Evolutionary conservation across 345 rosid genomes (phyloP).

Genomic region (Corchorus olitorius): DNA sequence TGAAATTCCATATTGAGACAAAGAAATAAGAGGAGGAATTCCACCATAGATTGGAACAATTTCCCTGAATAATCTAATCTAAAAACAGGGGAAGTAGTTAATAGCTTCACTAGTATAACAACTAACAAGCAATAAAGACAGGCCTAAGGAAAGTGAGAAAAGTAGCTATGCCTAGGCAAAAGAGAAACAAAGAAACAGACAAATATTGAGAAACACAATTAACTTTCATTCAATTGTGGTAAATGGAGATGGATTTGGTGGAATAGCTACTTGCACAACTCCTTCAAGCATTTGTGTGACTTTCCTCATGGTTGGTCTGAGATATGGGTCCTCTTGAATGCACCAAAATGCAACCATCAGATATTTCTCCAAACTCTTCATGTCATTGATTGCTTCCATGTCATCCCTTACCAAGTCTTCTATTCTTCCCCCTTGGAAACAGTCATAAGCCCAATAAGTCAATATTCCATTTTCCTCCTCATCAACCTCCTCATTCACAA

Average conservation of each 20-base stretch:
- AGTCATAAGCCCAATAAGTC: slow-evolving; percentile 52
- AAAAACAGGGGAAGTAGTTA: too few relatives aligned
- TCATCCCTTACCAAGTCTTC: slow-evolving; percentile 34
- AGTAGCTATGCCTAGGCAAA: neutral
- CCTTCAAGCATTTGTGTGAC: slow-evolving; percentile 46
- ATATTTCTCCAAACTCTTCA: slow-evolving; percentile 37
- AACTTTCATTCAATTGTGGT: neutral
- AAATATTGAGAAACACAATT: too few relatives aligned
- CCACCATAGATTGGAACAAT: too few relatives aligned
- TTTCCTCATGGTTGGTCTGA: slow-evolving; percentile 51
- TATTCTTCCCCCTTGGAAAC: slow-evolving; percentile 32
- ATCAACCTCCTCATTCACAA: slow-evolving; percentile 3
- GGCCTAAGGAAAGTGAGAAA: too few relatives aligned
- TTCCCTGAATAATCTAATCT: too few relatives aligned
- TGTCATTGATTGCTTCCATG: slow-evolving; percentile 40
- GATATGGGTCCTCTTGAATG: slow-evolving; percentile 53
- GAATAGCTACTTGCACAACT: slow-evolving; percentile 21
- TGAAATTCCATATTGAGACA: too few relatives aligned
- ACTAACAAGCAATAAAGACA: too few relatives aligned
- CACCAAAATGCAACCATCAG: slow-evolving; percentile 58
- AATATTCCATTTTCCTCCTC: slow-evolving; percentile 29
- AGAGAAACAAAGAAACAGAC: neutral
- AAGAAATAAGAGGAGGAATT: too few relatives aligned
- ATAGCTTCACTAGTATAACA: too few relatives aligned
- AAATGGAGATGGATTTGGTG: slow-evolving; percentile 28